Base-by-base conservation (phyloP, 176 grass and related monocot species). In the Tillandsia fasciculata region DNA sequence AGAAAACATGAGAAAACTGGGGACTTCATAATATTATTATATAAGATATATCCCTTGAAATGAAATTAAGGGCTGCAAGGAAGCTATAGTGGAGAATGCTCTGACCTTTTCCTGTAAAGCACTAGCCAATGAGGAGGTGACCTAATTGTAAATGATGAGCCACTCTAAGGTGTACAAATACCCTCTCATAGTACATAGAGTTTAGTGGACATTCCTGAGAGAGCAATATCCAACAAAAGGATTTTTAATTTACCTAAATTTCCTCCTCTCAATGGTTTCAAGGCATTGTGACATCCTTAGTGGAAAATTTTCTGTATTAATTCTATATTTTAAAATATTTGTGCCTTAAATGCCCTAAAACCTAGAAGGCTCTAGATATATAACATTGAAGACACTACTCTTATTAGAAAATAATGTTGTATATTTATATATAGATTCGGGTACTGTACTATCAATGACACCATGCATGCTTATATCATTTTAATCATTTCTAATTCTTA, bases 181-280 rank as follows among this genome's bases (percentile, higher is more conserved):
- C 72, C 61, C 67, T 74, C 57, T 66, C 2, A 67, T 57, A 52
- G 74, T 20, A 2, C 1, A 18, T 0, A 61, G 22, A 23, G 56
- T 20, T 10, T 71, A 90, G 79, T 86, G 87, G 76, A 67, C 83
- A 83, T 69, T 77, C 69, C 71, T 52, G 69, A 51, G 52, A 80
- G 26, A 49, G 77, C 80, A 79, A 63, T 64, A 74, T n/a, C 24
- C 50, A 54, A 56, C 15, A 10, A 80, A 82, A 71, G 33, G 28
- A 23, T 53, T 61, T 75, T 61, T 68, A 23, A 69, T 52, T 65
- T 57, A 66, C 73, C 48, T 87, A 71, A 68, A 49, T 42, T 42
- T 42, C 0, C 33, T 42, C 33, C 33, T 5, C 33, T 42, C 33
- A 42, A 42, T 42, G 33, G 33, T 6, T 6, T 42, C 33, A 7